Conservation (phyloP, 768 basidiomycete genomes). For the Phaeotremella skinneri region DNA sequence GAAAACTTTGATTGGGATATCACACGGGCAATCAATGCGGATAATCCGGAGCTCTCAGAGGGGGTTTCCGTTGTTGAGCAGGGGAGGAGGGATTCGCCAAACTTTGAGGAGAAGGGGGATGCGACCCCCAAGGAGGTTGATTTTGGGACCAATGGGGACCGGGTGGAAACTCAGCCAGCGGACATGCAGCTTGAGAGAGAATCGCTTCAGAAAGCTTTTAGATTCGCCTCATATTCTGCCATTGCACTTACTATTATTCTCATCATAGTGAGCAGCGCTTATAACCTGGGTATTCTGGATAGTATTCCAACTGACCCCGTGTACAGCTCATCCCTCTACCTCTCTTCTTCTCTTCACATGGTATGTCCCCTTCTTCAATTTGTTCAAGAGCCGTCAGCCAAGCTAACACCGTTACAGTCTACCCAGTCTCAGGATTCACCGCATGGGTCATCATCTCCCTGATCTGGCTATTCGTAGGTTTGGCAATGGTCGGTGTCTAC, state of each 20-base stretch:
- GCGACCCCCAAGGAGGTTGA: constrained; percentile 48
- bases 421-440: constrained; percentile 33
- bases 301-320: constrained; percentile 11
- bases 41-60: constrained; percentile 14
- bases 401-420: constrained; percentile 23
- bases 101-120: constrained; percentile 44
- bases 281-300: not conserved
- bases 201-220: constrained; percentile 69
- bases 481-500: constrained; percentile 73
- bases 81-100: constrained; percentile 8
- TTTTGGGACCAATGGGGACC: constrained; percentile 37
- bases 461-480: constrained; percentile 76
- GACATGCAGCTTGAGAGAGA: constrained; percentile 66
- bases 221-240: constrained; percentile 69
- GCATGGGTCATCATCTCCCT: constrained; percentile 82
- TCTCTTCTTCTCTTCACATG: constrained; percentile 74
- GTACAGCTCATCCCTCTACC: constrained; percentile 79
- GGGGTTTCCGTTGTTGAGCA: constrained; percentile 26
- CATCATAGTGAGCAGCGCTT: constrained; percentile 10
- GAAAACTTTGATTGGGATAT: constrained; percentile 77
- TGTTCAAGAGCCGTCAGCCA: constrained; percentile 15
- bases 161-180: constrained; percentile 28
- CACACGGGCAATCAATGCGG: constrained; percentile 72
- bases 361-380: constrained; percentile 14
- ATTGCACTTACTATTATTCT: constrained; percentile 36